Conservation (phyloP, 169 alveolate genomes). For the Theileria sp. region DNA sequence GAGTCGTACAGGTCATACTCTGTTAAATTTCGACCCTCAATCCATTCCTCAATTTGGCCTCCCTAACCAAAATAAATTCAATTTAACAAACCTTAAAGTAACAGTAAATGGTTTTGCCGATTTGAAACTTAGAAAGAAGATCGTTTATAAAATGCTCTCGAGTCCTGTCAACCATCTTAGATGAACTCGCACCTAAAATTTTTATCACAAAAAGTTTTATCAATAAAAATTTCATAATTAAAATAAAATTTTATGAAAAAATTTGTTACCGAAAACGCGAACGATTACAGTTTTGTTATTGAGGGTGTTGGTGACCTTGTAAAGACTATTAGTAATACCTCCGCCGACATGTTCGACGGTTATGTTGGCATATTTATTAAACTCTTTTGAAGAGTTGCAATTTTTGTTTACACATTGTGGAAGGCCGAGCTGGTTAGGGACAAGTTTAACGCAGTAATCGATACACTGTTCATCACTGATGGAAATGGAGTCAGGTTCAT, state of each 20-base stretch:
- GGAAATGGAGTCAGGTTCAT: neutral
- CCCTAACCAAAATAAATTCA: conserved; percentile 31
- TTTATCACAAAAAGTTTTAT: too few relatives aligned
- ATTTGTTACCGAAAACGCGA: conserved; percentile 65
- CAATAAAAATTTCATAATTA: neutral
- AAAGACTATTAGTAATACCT: conserved; percentile 72
- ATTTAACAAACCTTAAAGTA: conserved; percentile 52
- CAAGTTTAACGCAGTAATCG: conserved; percentile 33
- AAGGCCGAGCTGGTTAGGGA: conserved; percentile 30
- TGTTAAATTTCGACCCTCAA: conserved; percentile 69
- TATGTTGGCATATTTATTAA: conserved; percentile 3
- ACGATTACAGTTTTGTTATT: conserved; percentile 53
- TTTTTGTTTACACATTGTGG: neutral
- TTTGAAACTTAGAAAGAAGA: conserved; percentile 58
- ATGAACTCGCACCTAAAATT: conserved; percentile 58
- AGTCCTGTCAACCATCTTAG: conserved; percentile 68
- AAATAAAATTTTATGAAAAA: neutral
- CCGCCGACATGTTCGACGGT: conserved; percentile 43
- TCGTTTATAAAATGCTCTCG: conserved; percentile 65
- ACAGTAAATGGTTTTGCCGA: conserved; percentile 69
- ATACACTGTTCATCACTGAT: conserved; percentile 11
- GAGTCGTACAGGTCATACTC: conserved; percentile 60
- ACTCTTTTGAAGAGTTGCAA: neutral
- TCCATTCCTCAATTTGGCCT: conserved; percentile 76
- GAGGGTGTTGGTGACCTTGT: conserved; percentile 61